Conservation (phyloP, 225 moss, liverwort and hornwort species). For the Bryoerythrophyllum caledonicum region DNA sequence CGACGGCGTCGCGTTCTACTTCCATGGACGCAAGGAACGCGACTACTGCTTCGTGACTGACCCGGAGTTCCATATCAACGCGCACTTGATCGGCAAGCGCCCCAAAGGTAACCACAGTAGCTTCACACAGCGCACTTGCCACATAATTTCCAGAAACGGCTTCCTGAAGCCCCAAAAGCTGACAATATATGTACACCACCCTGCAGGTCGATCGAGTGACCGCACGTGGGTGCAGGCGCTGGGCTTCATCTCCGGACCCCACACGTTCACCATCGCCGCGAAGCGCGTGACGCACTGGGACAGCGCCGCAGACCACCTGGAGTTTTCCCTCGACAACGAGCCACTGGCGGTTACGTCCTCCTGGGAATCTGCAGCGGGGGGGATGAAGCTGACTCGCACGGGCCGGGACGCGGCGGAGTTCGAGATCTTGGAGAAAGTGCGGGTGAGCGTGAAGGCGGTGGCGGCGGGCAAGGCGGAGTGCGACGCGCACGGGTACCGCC, state of each 20-base stretch:
- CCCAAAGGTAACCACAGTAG: background rate
- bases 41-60: background rate
- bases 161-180: too few species aligned
- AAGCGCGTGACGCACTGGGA: background rate
- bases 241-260: background rate
- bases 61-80: background rate
- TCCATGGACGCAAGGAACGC: background rate
- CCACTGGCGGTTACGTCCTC: background rate
- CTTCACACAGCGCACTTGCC: too few species aligned
- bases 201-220: background rate
- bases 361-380: background rate
- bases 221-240: conserved; percentile 8
- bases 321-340: background rate
- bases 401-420: background rate
- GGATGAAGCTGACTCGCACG: background rate
- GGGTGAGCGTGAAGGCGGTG: background rate
- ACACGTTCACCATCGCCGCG: background rate
- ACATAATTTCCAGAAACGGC: too few species aligned
- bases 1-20: background rate
- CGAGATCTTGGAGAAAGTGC: background rate
- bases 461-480: background rate
- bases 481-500: background rate
- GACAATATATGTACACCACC: too few species aligned
- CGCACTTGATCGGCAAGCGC: background rate
- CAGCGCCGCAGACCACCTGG: background rate